Base-by-base conservation (phyloP, 805 yeast genomes). In the Candida tammaniensis region DNA sequence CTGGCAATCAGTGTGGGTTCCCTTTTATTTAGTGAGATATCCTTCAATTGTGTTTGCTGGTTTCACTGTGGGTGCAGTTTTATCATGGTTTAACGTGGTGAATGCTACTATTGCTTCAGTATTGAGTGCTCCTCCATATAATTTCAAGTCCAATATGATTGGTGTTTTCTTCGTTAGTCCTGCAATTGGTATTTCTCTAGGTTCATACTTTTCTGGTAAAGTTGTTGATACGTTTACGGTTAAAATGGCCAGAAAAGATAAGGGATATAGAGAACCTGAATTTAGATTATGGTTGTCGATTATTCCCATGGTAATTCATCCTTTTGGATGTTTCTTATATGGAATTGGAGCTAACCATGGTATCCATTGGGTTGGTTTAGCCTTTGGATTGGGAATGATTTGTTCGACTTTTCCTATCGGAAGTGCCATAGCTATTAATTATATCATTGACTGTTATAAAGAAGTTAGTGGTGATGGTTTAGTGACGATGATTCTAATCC, bases 381-480 rank as follows among this genome's bases (percentile, higher is more conserved):
- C 51, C 8, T 52, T 54, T 31, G 57, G 59, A 7, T 41, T 50
- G 13, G 57, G 52, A 2, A 42, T 49, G 35, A 46, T 52, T 17
- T 46, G 49, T 33, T 33, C 50, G 9, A 44, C 49, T 7, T 48
- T 48, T 40, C 49, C 50, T 10, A 49, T 52, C 36, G 59, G 57
- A 1, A 44, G 51, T 27, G 57, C 55, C 10, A 52, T 51, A 23
- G 56, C 59, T 16, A 54, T 54, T 30, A 51, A 50, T 23, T 52
- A 54, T 33, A 52, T 52, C 27, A 46, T 53, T 21, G 58, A 54
- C 36, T 45, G 51, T 33, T 54, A 54, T 37, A 52, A 49, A 33
- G 58, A 53, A 35, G 57, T 52, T 3, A 42, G 53, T 14, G 54
- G 57, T 21, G 58, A 52, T 29, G 57, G 56, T 7, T 43, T 54